Conservation (phyloP, 1,284 basidiomycete species). For the Sporisorium iseilematis-ciliati region DNA sequence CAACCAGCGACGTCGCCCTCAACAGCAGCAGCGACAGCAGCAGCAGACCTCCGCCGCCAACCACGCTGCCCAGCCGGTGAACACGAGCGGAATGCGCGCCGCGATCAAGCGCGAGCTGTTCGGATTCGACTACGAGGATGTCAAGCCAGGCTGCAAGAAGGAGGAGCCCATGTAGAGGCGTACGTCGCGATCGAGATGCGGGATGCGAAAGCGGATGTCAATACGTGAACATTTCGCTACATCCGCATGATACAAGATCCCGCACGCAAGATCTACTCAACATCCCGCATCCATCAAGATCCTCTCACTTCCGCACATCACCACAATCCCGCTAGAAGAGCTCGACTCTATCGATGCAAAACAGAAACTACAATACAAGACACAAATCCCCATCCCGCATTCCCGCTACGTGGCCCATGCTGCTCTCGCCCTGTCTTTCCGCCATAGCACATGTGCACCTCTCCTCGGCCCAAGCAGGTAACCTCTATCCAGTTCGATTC, state of each 20-base stretch:
- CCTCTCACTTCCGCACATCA: background rate
- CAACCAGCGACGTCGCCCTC: background rate
- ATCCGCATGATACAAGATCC: background rate
- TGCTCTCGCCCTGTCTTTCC: conserved; percentile 33
- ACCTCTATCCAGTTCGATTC: conserved; percentile 34
- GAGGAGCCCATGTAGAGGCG: conserved; percentile 12
- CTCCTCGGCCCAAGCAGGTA: conserved; percentile 46
- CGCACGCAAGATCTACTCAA: background rate
- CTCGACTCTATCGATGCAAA: background rate
- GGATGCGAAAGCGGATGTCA: background rate
- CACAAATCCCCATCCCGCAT: no score
- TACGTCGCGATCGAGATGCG: background rate
- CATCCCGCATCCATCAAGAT: background rate
- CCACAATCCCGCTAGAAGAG: background rate
- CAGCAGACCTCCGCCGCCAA: background rate
- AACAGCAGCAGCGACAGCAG: background rate
- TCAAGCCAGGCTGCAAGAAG: conserved; percentile 11
- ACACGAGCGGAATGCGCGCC: no score
- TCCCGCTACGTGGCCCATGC: conserved; percentile 36
- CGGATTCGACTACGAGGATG: conserved; percentile 6
- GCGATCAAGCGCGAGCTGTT: background rate
- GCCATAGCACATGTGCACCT: conserved; percentile 47
- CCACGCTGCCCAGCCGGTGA: no score
- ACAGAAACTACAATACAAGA: background rate
- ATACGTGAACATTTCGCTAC: background rate